Percentiles rank a stretch among this genome's conserved stretches.
phyloP scores from a whole-genome alignment of 2,329 filamentous ascomycete species.

The Microthyrium microscopicum region DNA sequence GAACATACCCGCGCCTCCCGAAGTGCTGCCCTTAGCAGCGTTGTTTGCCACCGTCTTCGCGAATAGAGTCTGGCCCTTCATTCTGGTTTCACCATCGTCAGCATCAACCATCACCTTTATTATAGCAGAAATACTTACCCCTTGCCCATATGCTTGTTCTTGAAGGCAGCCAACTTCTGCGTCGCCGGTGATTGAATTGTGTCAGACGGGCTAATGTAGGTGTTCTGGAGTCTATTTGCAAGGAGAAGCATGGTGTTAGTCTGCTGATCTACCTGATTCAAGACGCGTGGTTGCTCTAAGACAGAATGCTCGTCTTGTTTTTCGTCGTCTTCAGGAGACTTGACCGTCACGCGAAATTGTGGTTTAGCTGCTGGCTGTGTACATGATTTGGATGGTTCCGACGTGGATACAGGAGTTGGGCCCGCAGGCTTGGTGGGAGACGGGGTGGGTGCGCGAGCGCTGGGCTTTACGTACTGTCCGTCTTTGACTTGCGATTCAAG shows the following conservation, averaged over 20 bases:
- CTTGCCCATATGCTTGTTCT: slow-evolving; percentile 67
- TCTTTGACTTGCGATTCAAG: slow-evolving; percentile 55
- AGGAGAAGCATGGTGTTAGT: neutral
- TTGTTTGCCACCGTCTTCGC: slow-evolving; percentile 25
- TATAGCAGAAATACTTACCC: slow-evolving; percentile 22
- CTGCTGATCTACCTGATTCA: neutral
- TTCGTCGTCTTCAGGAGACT: too few relatives aligned
- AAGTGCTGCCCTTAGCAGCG: too few relatives aligned
- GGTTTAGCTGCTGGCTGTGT: neutral
- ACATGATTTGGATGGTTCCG: neutral
- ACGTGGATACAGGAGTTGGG: neutral
- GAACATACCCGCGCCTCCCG: too few relatives aligned
- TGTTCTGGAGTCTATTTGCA: slow-evolving; percentile 23
- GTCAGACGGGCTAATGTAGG: slow-evolving; percentile 73
- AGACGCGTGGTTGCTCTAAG: neutral
- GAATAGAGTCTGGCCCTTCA: slow-evolving; percentile 17
- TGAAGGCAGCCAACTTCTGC: slow-evolving; percentile 64
- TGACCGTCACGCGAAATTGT: slow-evolving; percentile 2
- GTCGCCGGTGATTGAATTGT: slow-evolving; percentile 77
- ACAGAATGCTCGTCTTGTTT: neutral
- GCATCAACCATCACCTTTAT: neutral
- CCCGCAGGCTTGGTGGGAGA: neutral
- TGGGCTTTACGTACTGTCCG: slow-evolving; percentile 37
- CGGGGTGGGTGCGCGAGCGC: neutral
- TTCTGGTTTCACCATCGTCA: neutral